Evolutionary conservation across 129 eudicot genomes (phyloP), one percentile per base, ranked within the genome.

Genomic region (Flaveria brownii): DNA sequence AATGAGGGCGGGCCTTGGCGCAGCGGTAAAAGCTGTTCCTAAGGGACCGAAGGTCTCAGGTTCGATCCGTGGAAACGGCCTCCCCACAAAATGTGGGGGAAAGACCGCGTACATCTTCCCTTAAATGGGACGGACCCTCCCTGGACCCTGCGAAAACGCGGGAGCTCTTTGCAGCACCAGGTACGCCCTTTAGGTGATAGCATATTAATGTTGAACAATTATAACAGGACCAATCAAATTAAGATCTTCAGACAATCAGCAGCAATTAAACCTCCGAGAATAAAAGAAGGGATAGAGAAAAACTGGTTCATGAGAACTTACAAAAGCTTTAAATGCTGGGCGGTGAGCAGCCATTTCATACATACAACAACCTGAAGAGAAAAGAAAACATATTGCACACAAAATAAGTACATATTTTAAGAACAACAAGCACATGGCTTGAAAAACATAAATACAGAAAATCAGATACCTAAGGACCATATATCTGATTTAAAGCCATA

Each of bases 341-440:
- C 99, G 97, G 80, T 94, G 99, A 86, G 99, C 97, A 59, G 99
- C 99, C 96, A 94, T 94, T 79, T 94, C 99, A 72, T 94, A 94
- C 89, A 91, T 87, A 74, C 99, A 94, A 84, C 99, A 94, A 76
- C 99, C 99, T 94, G 83, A 66, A 77, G 25, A 73, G 23, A 16
- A 77, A 68, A 64, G 5, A 75, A 61, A 70, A 33, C 71, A 26
- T 45, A 70, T 14, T 46, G 41, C 28, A 64, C 63, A 74, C 9
- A 18, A 3, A 49, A 50, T 43, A 41, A 77, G 74, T 30, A 22
- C 67, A 23, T 18, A 63, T 70, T 50, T 70, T 20, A 61, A 30
- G 28, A 45, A 63, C 28, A 72, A 67, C 5, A 74, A 56, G 46
- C 62, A 68, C 25, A 13, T 30, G 55, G 52, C 52, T 65, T 20